Percentiles rank a stretch among this genome's conserved stretches.
Evolutionary conservation across 352 stramenopile genomes (phyloP).

Genomic region (Pythium aristosporum): DNA sequence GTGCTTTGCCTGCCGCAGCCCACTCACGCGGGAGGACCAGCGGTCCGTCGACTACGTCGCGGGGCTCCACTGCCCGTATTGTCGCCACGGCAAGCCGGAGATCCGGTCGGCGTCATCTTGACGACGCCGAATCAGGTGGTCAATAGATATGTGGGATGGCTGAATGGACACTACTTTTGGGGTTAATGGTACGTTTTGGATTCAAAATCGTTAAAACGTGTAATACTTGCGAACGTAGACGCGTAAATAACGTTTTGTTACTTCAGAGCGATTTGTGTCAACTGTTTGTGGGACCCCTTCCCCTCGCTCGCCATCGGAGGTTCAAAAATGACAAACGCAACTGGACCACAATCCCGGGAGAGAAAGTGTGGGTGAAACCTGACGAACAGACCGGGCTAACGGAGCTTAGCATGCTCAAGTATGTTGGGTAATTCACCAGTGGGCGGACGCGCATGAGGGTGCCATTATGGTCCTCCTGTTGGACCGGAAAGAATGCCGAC

Average conservation of each 20-base stretch:
- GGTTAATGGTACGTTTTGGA: not conserved
- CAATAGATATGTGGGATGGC: conserved; percentile 20
- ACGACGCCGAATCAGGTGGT: not conserved
- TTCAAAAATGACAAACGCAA: conserved; percentile 2
- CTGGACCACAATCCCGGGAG: conserved; percentile 6
- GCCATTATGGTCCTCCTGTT: not conserved
- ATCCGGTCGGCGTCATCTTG: conserved; percentile 26
- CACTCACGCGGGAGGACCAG: conserved; percentile 52
- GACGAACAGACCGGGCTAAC: not conserved
- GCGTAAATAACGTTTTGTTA: not conserved
- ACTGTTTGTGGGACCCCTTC: conserved; percentile 14
- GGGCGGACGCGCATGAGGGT: not conserved
- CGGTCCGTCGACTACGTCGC: conserved; percentile 39
- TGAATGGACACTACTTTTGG: conserved; percentile 1
- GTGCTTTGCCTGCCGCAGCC: conserved; percentile 61
- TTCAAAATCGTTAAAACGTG: not conserved
- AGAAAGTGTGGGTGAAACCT: not conserved
- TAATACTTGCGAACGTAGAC: not conserved
- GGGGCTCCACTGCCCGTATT: conserved; percentile 56
- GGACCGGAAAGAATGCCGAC: not conserved
- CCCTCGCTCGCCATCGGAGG: conserved; percentile 11
- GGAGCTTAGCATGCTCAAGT: not conserved
- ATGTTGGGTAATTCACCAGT: not conserved
- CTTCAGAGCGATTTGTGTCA: conserved; percentile 10
- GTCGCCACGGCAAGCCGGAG: conserved; percentile 48